Base-by-base conservation (phyloP, 2,329 filamentous ascomycete genomes). In the Apiospora rasikravindrae region DNA sequence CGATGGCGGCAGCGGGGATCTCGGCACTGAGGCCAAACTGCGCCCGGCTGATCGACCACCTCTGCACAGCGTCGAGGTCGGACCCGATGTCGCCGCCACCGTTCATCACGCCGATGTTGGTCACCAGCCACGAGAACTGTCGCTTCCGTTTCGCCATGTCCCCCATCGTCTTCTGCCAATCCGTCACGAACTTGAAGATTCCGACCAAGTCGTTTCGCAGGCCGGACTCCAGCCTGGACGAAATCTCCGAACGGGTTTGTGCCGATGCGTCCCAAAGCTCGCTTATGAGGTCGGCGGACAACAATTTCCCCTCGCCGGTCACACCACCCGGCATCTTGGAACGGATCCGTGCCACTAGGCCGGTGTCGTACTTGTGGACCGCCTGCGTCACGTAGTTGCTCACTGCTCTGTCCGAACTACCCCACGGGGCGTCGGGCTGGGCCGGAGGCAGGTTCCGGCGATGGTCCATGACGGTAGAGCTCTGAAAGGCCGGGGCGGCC, bases 91-190 rank as follows among this genome's bases (percentile, higher is more conserved):
- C 4, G 49, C 11, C 2, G 49, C 49, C 24, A 1, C 51, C 51
- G 1, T 53, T 1, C 22, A 83, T 71, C 8, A 82, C 78, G 57
- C 81, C 82, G n/a, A 82, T 70, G 72, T 82, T 83, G 66, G 80
- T 81, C 10, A 83, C 77, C 29, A 81, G 72, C 77, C 79, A 83
- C 26, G 81, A 76, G 44, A 77, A 76, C 16, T 80, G 75, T 24
- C 81, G 75, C 70, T 76, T 71, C 76, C 77, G 81, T 29, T 74
- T 74, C 14, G 78, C 78, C 69, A 76, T 75, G 69, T 72, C 69
- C 1, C 71, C 75, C 77, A 79, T 77, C 72, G 77, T 77, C 72
- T 77, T 47, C 72, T 77, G 76, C 81, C 81, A 83, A 76, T 83
- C 80, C 24, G 74, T 75, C 40, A 83, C 80, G 45, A 77, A 79